Conservation (phyloP, 116 monocot genomes). For the Cymodocea nodosa region DNA sequence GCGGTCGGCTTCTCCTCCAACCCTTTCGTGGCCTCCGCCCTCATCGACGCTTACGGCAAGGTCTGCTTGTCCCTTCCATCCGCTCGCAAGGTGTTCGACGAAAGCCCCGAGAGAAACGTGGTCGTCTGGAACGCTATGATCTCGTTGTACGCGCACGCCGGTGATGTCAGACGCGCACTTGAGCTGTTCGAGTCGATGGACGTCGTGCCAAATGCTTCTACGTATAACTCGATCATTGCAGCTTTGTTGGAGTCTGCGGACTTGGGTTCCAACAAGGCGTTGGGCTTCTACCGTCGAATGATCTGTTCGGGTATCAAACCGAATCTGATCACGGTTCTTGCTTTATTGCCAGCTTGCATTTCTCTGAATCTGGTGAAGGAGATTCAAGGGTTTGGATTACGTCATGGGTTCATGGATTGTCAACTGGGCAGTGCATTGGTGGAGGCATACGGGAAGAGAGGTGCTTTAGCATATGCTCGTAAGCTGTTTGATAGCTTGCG, state of each 20-base stretch:
- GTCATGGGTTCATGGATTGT: conserved; percentile 8
- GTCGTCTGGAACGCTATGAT: conserved; percentile 63
- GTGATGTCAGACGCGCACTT: conserved; percentile 22
- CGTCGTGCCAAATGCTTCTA: conserved; percentile 35
- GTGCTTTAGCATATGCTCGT: conserved; percentile 26
- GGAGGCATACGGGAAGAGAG: conserved; percentile 63
- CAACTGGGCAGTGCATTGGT: conserved; percentile 51
- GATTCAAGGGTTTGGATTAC: conserved; percentile 37
- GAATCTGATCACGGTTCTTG: conserved; percentile 41
- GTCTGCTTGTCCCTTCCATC: conserved; percentile 6
- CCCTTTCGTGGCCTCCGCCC: conserved; percentile 59
- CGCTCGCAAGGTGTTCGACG: conserved; percentile 53
- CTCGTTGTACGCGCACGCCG: conserved; percentile 24
- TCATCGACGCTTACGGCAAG: conserved; percentile 59
- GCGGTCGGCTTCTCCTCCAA: conserved; percentile 32
- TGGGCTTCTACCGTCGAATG: conserved; percentile 41
- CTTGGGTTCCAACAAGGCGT: conserved; percentile 19
- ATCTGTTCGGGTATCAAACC: conserved; percentile 23
- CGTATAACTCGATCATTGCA: conserved; percentile 53
- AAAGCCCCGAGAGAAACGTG: conserved; percentile 35
- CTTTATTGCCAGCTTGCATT: conserved; percentile 38
- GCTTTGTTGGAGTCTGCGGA: conserved; percentile 18
- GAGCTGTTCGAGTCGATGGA: conserved; percentile 36
- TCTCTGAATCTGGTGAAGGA: conserved; percentile 28
- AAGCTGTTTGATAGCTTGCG: conserved; percentile 24